Conservation (phyloP, 116 monocot species). For the Thalassia testudinum region DNA sequence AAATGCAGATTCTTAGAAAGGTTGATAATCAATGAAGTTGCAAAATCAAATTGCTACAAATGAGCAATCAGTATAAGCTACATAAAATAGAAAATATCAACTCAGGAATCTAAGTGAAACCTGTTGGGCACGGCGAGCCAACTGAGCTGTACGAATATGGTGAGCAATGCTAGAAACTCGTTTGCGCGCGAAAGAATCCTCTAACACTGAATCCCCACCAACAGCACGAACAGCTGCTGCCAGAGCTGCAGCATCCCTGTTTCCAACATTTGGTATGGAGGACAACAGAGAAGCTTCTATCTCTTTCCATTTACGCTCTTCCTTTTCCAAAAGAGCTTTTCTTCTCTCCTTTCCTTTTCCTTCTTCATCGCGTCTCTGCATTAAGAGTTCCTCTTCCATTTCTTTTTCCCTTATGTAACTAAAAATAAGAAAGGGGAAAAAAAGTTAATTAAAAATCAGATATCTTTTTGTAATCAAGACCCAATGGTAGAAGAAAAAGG, state of each 20-base stretch:
- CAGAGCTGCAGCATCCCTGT: constrained; percentile 89
- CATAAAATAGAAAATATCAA: no score
- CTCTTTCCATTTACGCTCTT: constrained; percentile 99
- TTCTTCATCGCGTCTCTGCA: constrained; percentile 97
- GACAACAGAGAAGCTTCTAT: constrained; percentile 84
- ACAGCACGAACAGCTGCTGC: constrained; percentile 97
- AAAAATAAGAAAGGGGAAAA: constrained; percentile 5
- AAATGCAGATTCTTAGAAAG: no score
- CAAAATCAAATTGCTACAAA: no score
- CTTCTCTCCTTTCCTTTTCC: constrained; percentile 97
- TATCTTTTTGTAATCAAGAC: constrained; percentile 1
- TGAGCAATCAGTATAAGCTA: no score
- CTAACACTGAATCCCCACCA: constrained; percentile 91
- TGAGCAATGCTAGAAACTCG: constrained; percentile 75
- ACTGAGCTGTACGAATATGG: constrained; percentile 62
- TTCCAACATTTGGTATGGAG: constrained; percentile 93
- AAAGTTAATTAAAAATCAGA: constrained; percentile 1
- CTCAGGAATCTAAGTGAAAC: no score
- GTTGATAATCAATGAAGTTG: no score
- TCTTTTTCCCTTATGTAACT: constrained; percentile 98
- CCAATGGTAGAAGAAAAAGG: not conserved
- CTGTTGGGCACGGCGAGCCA: constrained; percentile 90
- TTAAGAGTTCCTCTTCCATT: constrained; percentile 98
- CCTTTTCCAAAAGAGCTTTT: constrained; percentile 85
- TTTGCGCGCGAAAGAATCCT: constrained; percentile 94